phyloP scores from a whole-genome alignment of 257 asterid species.

The Orobanche coerulescens region DNA sequence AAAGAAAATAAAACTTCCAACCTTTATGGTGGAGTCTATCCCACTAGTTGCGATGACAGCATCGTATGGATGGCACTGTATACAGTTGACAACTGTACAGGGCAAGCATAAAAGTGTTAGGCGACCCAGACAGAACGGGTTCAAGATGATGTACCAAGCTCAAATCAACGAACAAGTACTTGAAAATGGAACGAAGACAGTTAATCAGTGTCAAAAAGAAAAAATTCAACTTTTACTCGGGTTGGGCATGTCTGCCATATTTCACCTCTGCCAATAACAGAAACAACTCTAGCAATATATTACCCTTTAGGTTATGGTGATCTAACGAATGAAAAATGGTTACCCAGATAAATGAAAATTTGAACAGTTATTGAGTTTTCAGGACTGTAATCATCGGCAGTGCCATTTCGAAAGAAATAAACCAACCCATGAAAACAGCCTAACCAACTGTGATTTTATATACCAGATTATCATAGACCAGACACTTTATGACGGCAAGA shows the following conservation, averaged over 20 bases:
- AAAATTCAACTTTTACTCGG: background rate
- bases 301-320: too few relatives aligned
- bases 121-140: background rate
- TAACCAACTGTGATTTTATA: too few relatives aligned
- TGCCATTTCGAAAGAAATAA: too few relatives aligned
- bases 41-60: conserved; percentile 91
- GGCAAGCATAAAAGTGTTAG: conserved; percentile 17
- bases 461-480: too few relatives aligned
- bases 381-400: too few relatives aligned
- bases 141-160: background rate
- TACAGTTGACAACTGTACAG: conserved; percentile 84
- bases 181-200: background rate
- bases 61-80: conserved; percentile 91
- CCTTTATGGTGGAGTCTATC: conserved; percentile 94
- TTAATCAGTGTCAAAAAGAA: background rate
- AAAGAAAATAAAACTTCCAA: conserved; percentile 23
- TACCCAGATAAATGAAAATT: too few relatives aligned
- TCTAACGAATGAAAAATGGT: too few relatives aligned
- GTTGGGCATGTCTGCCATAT: too few relatives aligned
- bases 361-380: too few relatives aligned
- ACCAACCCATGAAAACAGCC: too few relatives aligned
- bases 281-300: too few relatives aligned
- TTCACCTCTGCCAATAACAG: too few relatives aligned
- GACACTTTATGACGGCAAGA: background rate
- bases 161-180: background rate